These are phyloP conservation scores for Microdochium bolleyi DNA, from an alignment of 2,329 filamentous ascomycete genomes.

Conservation along the genomic window DNA sequence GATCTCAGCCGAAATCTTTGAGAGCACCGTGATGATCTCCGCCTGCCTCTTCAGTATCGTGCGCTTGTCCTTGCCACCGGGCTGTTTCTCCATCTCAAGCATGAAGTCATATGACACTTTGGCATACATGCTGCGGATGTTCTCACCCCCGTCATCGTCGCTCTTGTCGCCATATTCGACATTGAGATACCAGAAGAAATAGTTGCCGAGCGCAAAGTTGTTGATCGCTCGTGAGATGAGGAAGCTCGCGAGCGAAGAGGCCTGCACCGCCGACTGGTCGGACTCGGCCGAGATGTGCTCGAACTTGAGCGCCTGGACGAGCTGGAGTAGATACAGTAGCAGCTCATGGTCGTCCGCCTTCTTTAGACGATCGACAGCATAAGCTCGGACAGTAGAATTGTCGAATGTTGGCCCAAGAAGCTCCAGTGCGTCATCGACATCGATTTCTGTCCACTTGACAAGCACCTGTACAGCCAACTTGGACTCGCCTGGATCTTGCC, in stretches of 20 bases:
- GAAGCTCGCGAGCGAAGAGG: slow-evolving; percentile 80
- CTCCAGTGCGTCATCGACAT: slow-evolving; percentile 93
- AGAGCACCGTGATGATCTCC: slow-evolving; percentile 79
- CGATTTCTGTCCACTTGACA: slow-evolving; percentile 91
- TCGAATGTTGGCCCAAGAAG: slow-evolving; percentile 88
- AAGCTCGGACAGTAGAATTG: slow-evolving; percentile 79
- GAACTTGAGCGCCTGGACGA: slow-evolving; percentile 94
- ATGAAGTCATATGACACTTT: slow-evolving; percentile 97
- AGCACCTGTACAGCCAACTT: slow-evolving; percentile 86
- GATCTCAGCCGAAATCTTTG: slow-evolving; percentile 83
- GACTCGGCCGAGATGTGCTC: slow-evolving; percentile 64
- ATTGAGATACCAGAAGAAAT: slow-evolving; percentile 97
- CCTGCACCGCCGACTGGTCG: slow-evolving; percentile 53
- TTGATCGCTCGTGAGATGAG: slow-evolving; percentile 79
- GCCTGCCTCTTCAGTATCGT: slow-evolving; percentile 78
- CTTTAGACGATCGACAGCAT: slow-evolving; percentile 83
- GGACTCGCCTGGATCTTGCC: slow-evolving; percentile 77
- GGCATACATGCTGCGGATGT: slow-evolving; percentile 78
- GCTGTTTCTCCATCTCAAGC: slow-evolving; percentile 67
- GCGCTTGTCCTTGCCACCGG: slow-evolving; percentile 64
- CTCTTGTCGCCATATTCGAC: slow-evolving; percentile 89
- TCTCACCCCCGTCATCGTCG: slow-evolving; percentile 58
- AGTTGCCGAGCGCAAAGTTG: slow-evolving; percentile 88
- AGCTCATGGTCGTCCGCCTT: slow-evolving; percentile 92
- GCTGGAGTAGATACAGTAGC: slow-evolving; percentile 81